Base-by-base conservation (phyloP, 495 filamentous ascomycete species). In the Aspergillus haitiensis region DNA sequence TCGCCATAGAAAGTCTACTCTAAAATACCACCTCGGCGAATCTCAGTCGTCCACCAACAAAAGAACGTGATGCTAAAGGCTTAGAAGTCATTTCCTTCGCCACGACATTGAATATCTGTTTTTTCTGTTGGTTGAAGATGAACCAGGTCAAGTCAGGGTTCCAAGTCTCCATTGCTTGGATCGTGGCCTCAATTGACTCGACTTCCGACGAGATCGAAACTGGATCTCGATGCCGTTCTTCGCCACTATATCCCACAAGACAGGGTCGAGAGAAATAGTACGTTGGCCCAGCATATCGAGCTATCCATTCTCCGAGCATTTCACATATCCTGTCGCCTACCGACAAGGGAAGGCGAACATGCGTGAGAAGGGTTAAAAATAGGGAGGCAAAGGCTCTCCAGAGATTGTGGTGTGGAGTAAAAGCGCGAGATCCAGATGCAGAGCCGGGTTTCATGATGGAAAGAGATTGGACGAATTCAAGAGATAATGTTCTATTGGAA, bases 131-230 rank as follows among this genome's bases (percentile, higher is more conserved):
- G 52, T 64, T 62, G 39, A 80, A 78, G 5, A 78, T 58, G 56
- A 78, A 75, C 77, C 77, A 80, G 0, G 77, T 75, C 16, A 80
- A 56, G 67, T 80, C 77, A n/a, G 63, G 54, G 55, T 78, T 80
- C 75, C 75, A 78, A 3, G 72, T 69, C 59, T 75, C 70, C 77
- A 80, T 78, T 0, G 76, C 73, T 12, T 59, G 61, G 37, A 80
- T 72, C 0, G 72, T 72, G 7, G 64, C 53, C 39, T 77, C 64
- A 36, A 71, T 64, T 7, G 70, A 62, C 10, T 66, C 62, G 16
- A 66, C 55, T 40, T 73, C 64, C 31, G 46, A 16, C 16, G 31
- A 48, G 36, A 35, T 16, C 32, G 27, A 48, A 18, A 15, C 4
- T 32, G 11, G 40, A 11, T 36, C 13, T 27, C 16, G 1, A 53